A percentile compares a stretch with the other conserved stretches of the same genome.
Evolutionary conservation across 768 basidiomycete species (phyloP).

Genomic region (Lactarius evosmus): DNA sequence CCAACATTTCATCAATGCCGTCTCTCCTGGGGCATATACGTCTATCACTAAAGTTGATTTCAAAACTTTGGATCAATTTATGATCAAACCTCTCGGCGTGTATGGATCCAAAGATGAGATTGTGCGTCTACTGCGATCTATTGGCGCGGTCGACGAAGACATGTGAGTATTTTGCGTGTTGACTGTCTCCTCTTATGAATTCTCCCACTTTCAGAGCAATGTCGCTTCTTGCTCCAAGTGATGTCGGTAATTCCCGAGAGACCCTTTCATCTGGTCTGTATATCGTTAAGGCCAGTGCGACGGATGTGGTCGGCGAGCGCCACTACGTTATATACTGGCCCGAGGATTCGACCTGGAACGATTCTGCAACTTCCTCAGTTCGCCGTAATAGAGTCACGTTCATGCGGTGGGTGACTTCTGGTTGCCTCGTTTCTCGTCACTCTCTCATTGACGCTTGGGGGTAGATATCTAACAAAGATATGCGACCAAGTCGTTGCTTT

Average conservation of each 20-base stretch:
- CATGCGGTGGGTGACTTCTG: constrained; percentile 46
- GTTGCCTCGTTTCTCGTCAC: neutral
- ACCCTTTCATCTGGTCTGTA: constrained; percentile 52
- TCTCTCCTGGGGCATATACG: constrained; percentile 49
- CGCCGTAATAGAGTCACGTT: constrained; percentile 56
- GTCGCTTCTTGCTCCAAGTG: constrained; percentile 23
- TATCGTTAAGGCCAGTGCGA: constrained; percentile 32
- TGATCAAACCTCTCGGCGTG: constrained; percentile 51
- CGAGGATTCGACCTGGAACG: constrained; percentile 56
- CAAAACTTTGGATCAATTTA: constrained; percentile 44
- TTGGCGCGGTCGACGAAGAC: constrained; percentile 38
- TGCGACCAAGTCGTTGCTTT: constrained; percentile 55
- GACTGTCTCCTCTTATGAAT: neutral
- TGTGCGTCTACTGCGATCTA: constrained; percentile 41
- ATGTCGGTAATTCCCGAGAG: constrained; percentile 25
- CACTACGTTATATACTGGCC: constrained; percentile 61
- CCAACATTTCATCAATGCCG: constrained; percentile 44
- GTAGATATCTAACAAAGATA: constrained; percentile 30
- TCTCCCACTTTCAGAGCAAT: constrained; percentile 24
- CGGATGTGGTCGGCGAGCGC: constrained; percentile 28
- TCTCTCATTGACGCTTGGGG: neutral
- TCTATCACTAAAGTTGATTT: constrained; percentile 58
- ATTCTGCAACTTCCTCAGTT: constrained; percentile 44
- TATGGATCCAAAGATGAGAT: constrained; percentile 56
- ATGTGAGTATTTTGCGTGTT: constrained; percentile 37